Conservation (phyloP, 202 grass and related monocot species). For the Panicum hallii region DNA sequence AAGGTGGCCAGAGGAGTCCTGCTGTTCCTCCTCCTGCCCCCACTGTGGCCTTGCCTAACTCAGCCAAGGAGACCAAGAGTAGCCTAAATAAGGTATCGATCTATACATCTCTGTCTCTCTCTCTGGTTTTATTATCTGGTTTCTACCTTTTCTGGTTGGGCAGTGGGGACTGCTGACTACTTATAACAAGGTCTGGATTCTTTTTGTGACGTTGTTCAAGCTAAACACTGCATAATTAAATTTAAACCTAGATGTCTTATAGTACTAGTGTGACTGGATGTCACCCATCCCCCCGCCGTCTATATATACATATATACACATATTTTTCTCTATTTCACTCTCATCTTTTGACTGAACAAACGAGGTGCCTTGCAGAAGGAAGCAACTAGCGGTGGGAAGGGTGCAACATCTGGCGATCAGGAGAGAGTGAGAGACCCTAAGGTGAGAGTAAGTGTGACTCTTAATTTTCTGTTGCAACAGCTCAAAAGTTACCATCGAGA, state of each 20-base stretch:
- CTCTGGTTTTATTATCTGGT: no score
- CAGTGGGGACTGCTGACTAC: neutral
- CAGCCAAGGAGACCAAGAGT: constrained; percentile 44
- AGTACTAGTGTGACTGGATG: neutral
- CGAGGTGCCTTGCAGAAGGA: constrained; percentile 63
- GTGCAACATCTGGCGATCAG: constrained; percentile 58
- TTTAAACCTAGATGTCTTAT: neutral
- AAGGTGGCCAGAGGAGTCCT: constrained; percentile 44
- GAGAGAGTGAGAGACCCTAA: constrained; percentile 77
- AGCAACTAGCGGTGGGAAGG: constrained; percentile 61
- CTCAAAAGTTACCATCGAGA: neutral
- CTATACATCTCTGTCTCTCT: neutral
- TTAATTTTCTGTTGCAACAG: neutral
- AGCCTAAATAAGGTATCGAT: constrained; percentile 54
- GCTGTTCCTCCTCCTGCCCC: neutral
- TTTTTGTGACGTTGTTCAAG: neutral
- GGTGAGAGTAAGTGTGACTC: constrained; percentile 43
- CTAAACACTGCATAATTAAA: neutral
- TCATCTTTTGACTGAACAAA: neutral
- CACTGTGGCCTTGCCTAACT: constrained; percentile 16
- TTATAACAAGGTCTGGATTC: neutral
- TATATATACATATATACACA: neutral
- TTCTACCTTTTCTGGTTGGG: no score
- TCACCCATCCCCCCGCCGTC: neutral
- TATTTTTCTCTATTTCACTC: neutral